Conservation (phyloP, 1,284 basidiomycete species). For the Neolentinus lepideus region DNA sequence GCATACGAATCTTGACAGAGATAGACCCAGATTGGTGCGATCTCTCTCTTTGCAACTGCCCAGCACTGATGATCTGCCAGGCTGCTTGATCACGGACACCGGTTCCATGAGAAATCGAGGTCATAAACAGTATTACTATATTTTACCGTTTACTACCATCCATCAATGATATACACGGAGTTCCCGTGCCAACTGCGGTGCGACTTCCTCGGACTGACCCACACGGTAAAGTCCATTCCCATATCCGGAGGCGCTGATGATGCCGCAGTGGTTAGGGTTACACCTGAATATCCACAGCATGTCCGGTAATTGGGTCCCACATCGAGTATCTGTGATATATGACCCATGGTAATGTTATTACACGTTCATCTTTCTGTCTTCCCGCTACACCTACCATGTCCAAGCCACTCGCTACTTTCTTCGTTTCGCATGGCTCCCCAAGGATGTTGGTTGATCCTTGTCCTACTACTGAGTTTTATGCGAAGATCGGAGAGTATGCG, state of each 20-base stretch:
- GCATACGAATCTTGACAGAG: slow-evolving; percentile 49
- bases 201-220: not conserved
- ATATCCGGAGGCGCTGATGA: too few relatives aligned
- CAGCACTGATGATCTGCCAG: slow-evolving; percentile 15
- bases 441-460: slow-evolving; percentile 5
- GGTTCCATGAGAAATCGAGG: slow-evolving; percentile 26
- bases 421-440: slow-evolving; percentile 7
- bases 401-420: slow-evolving; percentile 5
- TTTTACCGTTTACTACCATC: too few relatives aligned
- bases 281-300: too few relatives aligned
- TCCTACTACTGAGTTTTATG: slow-evolving; percentile 4
- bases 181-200: too few relatives aligned
- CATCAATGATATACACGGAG: not conserved
- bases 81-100: slow-evolving; percentile 44
- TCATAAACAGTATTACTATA: not conserved
- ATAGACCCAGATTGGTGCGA: slow-evolving; percentile 53
- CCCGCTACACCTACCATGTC: not conserved
- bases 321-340: not conserved
- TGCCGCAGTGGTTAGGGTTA: not conserved
- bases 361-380: not conserved
- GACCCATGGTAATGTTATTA: not conserved
- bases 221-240: not conserved
- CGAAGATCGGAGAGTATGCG: slow-evolving; percentile 7
- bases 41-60: slow-evolving; percentile 6
- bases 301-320: too few relatives aligned